phyloP scores from a whole-genome alignment of 2,329 filamentous ascomycete species.

The Graphium sp. region DNA sequence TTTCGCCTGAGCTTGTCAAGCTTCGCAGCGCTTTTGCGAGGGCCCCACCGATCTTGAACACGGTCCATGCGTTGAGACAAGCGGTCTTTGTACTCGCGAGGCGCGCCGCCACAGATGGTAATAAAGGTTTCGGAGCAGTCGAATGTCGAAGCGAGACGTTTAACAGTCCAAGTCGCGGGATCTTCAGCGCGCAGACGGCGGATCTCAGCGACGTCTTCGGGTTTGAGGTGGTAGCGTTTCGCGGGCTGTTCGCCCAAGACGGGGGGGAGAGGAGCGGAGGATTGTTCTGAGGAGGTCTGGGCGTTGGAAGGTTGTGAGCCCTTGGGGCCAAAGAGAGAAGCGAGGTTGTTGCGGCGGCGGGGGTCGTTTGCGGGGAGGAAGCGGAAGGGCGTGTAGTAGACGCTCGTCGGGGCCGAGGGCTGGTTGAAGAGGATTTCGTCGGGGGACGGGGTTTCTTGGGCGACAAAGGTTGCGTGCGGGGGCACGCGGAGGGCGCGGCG shows the following conservation, averaged over 20 bases:
- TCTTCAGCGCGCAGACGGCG: conserved; percentile 33
- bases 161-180: conserved; percentile 37
- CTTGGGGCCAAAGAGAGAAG: conserved; percentile 21
- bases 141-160: conserved; percentile 33
- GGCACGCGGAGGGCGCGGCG: conserved; percentile 41
- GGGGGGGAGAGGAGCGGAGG: conserved; percentile 15
- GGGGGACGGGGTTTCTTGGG: conserved; percentile 14
- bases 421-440: conserved; percentile 38
- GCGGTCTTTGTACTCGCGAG: conserved; percentile 26
- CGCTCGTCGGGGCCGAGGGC: conserved; percentile 34
- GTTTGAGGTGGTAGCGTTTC: conserved; percentile 30
- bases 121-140: conserved; percentile 39
- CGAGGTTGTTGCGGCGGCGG: conserved; percentile 30
- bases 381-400: conserved; percentile 48
- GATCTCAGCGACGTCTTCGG: conserved; percentile 42
- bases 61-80: conserved; percentile 26
- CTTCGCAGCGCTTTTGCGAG: conserved; percentile 32
- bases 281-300: conserved; percentile 4
- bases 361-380: conserved; percentile 43
- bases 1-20: conserved; percentile 37
- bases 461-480: conserved; percentile 27
- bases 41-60: conserved; percentile 39
- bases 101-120: conserved; percentile 36
- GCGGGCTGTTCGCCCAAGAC: conserved; percentile 7
- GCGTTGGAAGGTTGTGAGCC: conserved; percentile 8